These are phyloP conservation scores for Cyathus striatus DNA, from an alignment of 768 basidiomycete genomes.

Conservation along the genomic window DNA sequence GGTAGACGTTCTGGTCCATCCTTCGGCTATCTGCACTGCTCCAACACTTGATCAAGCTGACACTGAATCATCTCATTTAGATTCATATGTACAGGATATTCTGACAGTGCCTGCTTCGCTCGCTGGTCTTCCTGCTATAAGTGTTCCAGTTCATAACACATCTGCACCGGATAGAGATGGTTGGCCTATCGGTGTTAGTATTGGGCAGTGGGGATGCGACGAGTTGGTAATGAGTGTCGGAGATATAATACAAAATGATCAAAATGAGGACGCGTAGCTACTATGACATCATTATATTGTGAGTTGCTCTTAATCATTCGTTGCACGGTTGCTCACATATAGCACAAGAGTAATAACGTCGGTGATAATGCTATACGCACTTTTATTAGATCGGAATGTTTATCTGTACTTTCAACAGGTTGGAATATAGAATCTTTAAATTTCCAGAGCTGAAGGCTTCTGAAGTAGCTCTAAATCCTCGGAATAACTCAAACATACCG, in stretches of 20 bases:
- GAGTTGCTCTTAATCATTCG: no score
- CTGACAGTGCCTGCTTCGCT: slow-evolving; percentile 90
- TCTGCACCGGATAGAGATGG: slow-evolving; percentile 42
- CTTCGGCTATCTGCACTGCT: slow-evolving; percentile 83
- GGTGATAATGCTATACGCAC: no score
- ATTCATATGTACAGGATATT: slow-evolving; percentile 84
- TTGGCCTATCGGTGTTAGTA: slow-evolving; percentile 82
- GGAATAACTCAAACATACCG: no score
- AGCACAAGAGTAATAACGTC: no score
- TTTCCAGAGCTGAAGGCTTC: no score
- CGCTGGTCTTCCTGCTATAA: slow-evolving; percentile 82
- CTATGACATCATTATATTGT: no score
- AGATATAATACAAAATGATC: slow-evolving; percentile 30
- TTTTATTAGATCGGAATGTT: no score
- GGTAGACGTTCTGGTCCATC: slow-evolving; percentile 83
- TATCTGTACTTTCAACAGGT: no score
- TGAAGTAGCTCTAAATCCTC: no score
- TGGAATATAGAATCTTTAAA: no score
- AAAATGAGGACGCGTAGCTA: neutral
- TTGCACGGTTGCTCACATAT: no score
- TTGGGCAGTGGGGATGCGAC: slow-evolving; percentile 87
- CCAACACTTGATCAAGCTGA: slow-evolving; percentile 40
- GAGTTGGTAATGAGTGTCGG: slow-evolving; percentile 53
- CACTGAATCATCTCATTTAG: slow-evolving; percentile 20
- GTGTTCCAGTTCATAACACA: slow-evolving; percentile 43